Percentiles rank a stretch among this genome's conserved stretches.
phyloP scores from a whole-genome alignment of 306 rosid genomes.

The Dryas drummondii region DNA sequence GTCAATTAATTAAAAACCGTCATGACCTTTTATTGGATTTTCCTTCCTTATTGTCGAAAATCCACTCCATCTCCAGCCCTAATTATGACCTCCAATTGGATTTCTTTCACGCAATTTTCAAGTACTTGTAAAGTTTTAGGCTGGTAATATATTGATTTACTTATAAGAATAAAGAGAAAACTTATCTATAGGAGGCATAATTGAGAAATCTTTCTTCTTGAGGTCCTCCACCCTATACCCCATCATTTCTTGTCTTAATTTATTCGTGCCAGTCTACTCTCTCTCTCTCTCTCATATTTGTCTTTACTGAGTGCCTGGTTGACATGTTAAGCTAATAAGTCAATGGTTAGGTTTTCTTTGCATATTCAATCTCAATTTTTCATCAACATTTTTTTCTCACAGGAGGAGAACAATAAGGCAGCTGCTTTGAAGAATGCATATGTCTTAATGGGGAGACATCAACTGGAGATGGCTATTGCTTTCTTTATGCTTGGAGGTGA shows the following conservation, averaged over 20 bases:
- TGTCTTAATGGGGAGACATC: conserved; percentile 93
- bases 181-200: conserved; percentile 20
- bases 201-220: conserved; percentile 5
- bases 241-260: conserved; percentile 2
- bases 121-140: conserved; percentile 45
- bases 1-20: too few relatives aligned
- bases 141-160: neutral
- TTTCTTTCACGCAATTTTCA: conserved; percentile 94
- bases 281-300: neutral
- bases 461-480: conserved; percentile 82
- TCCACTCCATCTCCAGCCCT: too few relatives aligned
- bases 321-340: neutral
- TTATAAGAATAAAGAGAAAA: conserved; percentile 13
- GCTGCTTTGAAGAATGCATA: conserved; percentile 98
- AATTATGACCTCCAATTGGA: conserved; percentile 19
- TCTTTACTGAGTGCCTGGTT: neutral
- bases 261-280: conserved; percentile 13
- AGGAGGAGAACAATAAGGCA: conserved; percentile 95
- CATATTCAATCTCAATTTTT: conserved; percentile 22
- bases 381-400: conserved; percentile 23
- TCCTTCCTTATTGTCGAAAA: too few relatives aligned
- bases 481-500: conserved; percentile 98
- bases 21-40: too few relatives aligned
- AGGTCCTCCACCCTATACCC: neutral
- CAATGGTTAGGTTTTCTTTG: conserved; percentile 8